phyloP scores from a whole-genome alignment of 352 stramenopile species.

The Phytophthora sansomeana region DNA sequence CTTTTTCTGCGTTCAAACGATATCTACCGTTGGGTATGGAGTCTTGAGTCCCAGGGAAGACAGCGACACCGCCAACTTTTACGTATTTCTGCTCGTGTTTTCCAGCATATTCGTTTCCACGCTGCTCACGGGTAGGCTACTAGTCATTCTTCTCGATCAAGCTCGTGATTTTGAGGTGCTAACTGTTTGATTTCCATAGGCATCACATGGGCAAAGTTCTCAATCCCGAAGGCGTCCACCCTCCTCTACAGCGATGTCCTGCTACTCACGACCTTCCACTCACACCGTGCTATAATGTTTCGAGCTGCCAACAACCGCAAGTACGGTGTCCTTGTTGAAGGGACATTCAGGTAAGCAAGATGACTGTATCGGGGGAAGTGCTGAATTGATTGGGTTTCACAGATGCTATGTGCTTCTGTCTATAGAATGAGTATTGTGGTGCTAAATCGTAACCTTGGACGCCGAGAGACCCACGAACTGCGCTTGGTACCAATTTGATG shows the following conservation, averaged over 20 bases:
- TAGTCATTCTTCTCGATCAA: not conserved
- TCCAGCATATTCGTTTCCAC: slow-evolving; percentile 52
- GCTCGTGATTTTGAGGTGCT: not conserved
- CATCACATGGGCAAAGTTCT: slow-evolving; percentile 73
- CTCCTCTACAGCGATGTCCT: slow-evolving; percentile 62
- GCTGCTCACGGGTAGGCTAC: slow-evolving; percentile 46
- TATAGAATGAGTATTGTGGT: slow-evolving; percentile 61
- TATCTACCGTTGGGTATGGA: slow-evolving; percentile 69
- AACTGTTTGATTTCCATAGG: slow-evolving; percentile 30
- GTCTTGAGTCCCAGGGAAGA: slow-evolving; percentile 51
- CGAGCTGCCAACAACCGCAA: slow-evolving; percentile 64
- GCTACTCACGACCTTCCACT: slow-evolving; percentile 59
- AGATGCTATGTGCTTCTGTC: not conserved
- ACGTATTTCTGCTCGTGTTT: slow-evolving; percentile 59
- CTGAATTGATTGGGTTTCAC: not conserved
- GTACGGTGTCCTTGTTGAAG: slow-evolving; percentile 61
- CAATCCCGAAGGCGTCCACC: slow-evolving; percentile 58
- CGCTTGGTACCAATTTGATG: slow-evolving; percentile 34
- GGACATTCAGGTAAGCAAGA: slow-evolving; percentile 53
- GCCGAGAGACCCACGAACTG: slow-evolving; percentile 62
- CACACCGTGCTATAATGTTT: slow-evolving; percentile 63
- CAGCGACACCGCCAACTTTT: slow-evolving; percentile 67
- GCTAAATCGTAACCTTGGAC: slow-evolving; percentile 50
- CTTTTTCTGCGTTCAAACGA: slow-evolving; percentile 70
- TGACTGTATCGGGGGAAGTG: not conserved